phyloP scores from a whole-genome alignment of 73 alveolate genomes.

The Paramecium biaurelia region DNA sequence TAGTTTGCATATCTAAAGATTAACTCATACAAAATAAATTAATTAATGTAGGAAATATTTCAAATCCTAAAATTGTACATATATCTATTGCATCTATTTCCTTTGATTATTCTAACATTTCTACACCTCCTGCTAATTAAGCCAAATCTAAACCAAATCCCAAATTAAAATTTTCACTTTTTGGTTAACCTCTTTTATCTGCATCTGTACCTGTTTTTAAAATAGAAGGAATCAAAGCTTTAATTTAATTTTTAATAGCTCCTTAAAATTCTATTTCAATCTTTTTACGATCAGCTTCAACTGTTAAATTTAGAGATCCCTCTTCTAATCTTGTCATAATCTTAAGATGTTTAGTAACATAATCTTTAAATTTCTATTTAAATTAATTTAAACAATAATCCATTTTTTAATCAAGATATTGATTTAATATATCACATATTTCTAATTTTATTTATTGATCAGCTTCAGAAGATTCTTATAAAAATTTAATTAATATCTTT shows the following conservation, averaged over 20 bases:
- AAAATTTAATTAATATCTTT: constrained; percentile 35
- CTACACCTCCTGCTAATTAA: constrained; percentile 43
- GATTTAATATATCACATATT: constrained; percentile 55
- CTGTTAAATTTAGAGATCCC: not conserved
- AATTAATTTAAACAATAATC: constrained; percentile 49
- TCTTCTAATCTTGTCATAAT: not conserved
- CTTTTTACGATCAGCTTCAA: not conserved
- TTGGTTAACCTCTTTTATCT: constrained; percentile 51
- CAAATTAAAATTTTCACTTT: not conserved
- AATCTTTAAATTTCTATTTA: constrained; percentile 35
- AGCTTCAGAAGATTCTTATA: constrained; percentile 47
- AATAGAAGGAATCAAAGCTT: constrained; percentile 49
- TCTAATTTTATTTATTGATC: constrained; percentile 55
- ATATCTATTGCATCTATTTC: constrained; percentile 59
- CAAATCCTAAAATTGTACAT: constrained; percentile 51
- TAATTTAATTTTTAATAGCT: not conserved
- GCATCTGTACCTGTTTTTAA: constrained; percentile 57
- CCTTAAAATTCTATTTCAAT: not conserved
- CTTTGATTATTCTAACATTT: constrained; percentile 2
- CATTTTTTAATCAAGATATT: constrained; percentile 52
- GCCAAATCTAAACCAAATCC: not conserved
- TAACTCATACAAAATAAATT: constrained; percentile 56
- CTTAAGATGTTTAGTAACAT: not conserved
- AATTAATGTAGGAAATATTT: constrained; percentile 48
- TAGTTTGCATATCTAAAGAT: constrained; percentile 48